These are phyloP conservation scores for Hypholoma fasciculare DNA, from an alignment of 768 basidiomycete species.

Conservation along the genomic window DNA sequence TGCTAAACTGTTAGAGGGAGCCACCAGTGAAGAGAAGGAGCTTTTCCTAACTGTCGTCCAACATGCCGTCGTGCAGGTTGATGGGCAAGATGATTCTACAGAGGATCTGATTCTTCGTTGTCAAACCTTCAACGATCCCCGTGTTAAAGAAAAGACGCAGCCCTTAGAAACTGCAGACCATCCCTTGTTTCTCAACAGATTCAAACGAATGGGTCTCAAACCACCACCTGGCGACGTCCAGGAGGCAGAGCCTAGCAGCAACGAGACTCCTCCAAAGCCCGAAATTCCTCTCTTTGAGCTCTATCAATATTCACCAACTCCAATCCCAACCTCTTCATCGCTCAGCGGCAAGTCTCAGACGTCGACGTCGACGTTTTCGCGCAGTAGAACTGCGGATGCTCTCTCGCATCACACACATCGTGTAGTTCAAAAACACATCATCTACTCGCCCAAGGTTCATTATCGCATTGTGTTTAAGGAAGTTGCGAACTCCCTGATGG, in stretches of 20 bases:
- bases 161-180: not conserved
- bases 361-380: not conserved
- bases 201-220: too few species aligned
- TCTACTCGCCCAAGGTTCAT: not conserved
- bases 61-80: conserved; percentile 1
- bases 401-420: not conserved
- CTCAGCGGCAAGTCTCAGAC: too few species aligned
- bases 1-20: not conserved
- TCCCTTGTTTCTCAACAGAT: too few species aligned
- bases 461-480: not conserved
- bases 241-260: too few species aligned
- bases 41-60: not conserved
- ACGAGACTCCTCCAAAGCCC: too few species aligned
- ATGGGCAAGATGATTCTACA: not conserved
- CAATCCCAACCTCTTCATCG: too few species aligned
- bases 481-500: not conserved
- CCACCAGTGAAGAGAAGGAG: not conserved
- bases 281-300: too few species aligned
- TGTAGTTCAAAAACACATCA: not conserved
- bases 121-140: not conserved
- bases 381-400: not conserved
- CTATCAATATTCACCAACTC: too few species aligned
- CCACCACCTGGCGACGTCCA: too few species aligned
- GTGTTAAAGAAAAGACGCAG: not conserved
- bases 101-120: not conserved